Percentiles rank a stretch among this genome's conserved stretches.
phyloP scores from a whole-genome alignment of 345 rosid genomes.

The Nephelium lappaceum region DNA sequence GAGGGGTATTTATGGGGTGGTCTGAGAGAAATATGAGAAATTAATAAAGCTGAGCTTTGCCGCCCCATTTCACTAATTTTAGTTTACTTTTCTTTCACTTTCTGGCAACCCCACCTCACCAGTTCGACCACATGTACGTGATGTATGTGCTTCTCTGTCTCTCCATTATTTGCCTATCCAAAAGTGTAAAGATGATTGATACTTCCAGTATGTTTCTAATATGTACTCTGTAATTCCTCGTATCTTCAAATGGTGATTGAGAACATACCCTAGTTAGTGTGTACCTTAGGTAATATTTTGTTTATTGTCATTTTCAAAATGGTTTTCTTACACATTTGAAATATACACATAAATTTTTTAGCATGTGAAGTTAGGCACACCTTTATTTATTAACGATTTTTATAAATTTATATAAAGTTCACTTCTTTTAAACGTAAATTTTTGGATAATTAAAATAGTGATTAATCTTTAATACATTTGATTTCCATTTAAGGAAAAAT shows the following conservation, averaged over 20 bases:
- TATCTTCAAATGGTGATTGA: no score
- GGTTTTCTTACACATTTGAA: neutral
- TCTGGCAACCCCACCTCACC: conserved; percentile 28
- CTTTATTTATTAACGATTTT: no score
- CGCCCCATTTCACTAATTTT: conserved; percentile 39
- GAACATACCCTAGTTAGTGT: no score
- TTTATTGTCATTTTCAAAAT: neutral
- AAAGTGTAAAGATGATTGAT: neutral
- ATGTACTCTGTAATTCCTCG: neutral
- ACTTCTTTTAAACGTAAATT: no score
- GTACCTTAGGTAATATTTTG: neutral
- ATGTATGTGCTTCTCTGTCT: neutral
- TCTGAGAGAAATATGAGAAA: neutral
- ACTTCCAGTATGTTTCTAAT: neutral
- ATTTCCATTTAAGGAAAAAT: no score
- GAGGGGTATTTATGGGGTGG: conserved; percentile 32
- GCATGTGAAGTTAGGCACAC: no score
- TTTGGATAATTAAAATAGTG: no score
- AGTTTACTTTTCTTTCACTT: conserved; percentile 14
- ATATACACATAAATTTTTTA: no score
- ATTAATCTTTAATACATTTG: no score
- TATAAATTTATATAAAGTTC: no score
- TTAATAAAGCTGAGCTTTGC: conserved; percentile 34
- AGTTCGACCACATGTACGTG: neutral
- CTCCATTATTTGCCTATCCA: neutral